Percentiles rank a stretch among this genome's conserved stretches.
These are phyloP conservation scores for Pseudogymnoascus pannorum DNA, from an alignment of 2,329 filamentous ascomycete species.

Conservation along the genomic window DNA sequence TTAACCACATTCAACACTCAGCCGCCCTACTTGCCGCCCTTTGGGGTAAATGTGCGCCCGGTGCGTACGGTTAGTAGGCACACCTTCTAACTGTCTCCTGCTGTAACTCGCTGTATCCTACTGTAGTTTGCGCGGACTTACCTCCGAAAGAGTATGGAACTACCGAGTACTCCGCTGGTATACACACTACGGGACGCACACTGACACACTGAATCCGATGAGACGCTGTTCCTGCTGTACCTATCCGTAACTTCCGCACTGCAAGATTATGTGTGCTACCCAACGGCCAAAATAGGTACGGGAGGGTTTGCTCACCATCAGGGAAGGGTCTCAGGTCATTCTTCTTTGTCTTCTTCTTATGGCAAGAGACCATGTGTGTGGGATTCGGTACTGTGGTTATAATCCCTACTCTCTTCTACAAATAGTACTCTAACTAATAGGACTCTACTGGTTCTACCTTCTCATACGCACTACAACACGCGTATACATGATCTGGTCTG, in stretches of 20 bases:
- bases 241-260: background rate
- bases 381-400: background rate
- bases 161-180: background rate
- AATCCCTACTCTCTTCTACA: background rate
- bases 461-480: too few species aligned
- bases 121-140: background rate
- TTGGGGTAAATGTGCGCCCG: background rate
- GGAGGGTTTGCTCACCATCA: too few species aligned
- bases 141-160: background rate
- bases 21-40: background rate
- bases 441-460: too few species aligned
- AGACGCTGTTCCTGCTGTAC: background rate
- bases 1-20: too few species aligned
- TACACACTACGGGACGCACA: too few species aligned
- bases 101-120: too few species aligned
- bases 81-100: too few species aligned
- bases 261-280: background rate
- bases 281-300: background rate
- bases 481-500: background rate
- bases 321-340: too few species aligned
- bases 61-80: too few species aligned
- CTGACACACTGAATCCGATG: background rate
- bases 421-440: too few species aligned
- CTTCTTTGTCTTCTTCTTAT: background rate
- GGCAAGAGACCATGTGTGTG: background rate